These are phyloP conservation scores for Amauroascus verrucosus DNA, from an alignment of 2,329 filamentous ascomycete genomes.

Conservation along the genomic window DNA sequence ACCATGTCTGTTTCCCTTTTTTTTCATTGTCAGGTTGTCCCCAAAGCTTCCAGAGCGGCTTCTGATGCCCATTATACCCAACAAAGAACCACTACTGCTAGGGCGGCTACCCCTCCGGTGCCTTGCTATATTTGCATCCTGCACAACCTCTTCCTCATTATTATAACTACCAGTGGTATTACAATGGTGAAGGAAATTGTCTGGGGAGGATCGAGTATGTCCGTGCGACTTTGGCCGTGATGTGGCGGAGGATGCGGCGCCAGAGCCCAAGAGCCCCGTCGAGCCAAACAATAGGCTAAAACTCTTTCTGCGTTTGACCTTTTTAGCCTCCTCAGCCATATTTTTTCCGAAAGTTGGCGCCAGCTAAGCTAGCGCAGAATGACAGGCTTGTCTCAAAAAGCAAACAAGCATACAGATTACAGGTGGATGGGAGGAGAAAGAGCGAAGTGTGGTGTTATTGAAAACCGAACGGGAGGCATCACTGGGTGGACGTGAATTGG, in stretches of 20 bases:
- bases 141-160: neutral
- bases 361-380: conserved; percentile 9
- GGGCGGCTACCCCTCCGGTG: conserved; percentile 11
- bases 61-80: conserved; percentile 8
- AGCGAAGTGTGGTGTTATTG: neutral
- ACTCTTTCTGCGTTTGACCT: conserved; percentile 13
- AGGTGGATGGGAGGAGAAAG: neutral
- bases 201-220: conserved; percentile 31
- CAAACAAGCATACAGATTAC: too few species aligned
- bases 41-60: conserved; percentile 5
- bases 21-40: conserved; percentile 1
- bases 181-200: conserved; percentile 21
- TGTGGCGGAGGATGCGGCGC: conserved; percentile 1
- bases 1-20: neutral
- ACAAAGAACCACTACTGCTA: conserved; percentile 14
- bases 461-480: conserved; percentile 6
- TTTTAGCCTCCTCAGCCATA: conserved; percentile 10
- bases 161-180: neutral
- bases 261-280: conserved; percentile 12
- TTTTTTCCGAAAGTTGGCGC: neutral
- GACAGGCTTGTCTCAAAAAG: too few species aligned
- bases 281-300: conserved; percentile 10
- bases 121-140: neutral
- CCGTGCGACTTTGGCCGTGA: conserved; percentile 9
- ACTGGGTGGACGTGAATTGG: neutral